Conservation (phyloP, 208 protist genomes). For the Naegleria lovaniensis region DNA sequence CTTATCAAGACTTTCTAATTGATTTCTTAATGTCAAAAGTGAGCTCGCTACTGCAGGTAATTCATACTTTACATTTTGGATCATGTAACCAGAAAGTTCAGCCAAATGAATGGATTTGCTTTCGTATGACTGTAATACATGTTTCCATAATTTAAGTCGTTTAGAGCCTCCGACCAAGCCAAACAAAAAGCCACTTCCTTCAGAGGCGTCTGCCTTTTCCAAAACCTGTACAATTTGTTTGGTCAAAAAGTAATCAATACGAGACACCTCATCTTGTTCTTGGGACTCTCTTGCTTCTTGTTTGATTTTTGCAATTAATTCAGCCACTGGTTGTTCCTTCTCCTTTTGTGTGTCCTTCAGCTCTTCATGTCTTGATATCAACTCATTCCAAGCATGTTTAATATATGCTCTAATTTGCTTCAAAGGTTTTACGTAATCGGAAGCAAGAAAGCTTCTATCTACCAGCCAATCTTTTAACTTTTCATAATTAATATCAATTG, state of each 20-base stretch:
- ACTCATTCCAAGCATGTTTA: background rate
- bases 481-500: constrained; percentile 23
- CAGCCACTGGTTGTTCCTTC: background rate
- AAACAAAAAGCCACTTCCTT: constrained; percentile 5
- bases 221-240: background rate
- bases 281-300: background rate
- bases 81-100: background rate
- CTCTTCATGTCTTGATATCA: background rate
- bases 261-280: background rate
- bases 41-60: background rate
- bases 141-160: background rate
- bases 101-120: background rate
- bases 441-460: background rate
- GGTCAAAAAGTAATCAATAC: background rate
- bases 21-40: background rate
- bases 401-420: background rate
- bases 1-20: background rate
- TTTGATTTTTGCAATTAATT: background rate
- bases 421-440: background rate
- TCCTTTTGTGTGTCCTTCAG: background rate
- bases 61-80: constrained; percentile 13
- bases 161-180: constrained; percentile 8
- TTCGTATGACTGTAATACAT: background rate
- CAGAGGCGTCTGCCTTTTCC: background rate
- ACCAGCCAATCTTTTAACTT: background rate